These are phyloP conservation scores for Aspergillus saccharolyticus DNA, from an alignment of 495 filamentous ascomycete species.

Conservation along the genomic window DNA sequence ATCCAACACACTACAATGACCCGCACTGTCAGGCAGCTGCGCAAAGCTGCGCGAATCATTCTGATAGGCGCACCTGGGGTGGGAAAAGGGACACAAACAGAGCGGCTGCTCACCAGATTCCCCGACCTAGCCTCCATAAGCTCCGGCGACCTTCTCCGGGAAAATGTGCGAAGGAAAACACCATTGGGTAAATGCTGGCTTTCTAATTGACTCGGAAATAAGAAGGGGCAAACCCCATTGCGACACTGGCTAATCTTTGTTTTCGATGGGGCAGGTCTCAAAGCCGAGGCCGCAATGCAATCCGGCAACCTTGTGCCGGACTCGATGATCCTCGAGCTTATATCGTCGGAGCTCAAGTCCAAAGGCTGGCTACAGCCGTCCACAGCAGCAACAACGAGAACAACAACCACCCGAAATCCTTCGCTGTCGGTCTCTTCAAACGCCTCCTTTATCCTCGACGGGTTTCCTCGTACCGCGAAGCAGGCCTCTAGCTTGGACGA, in stretches of 20 bases:
- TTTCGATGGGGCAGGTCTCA: slow-evolving; percentile 54
- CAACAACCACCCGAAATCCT: slow-evolving; percentile 19
- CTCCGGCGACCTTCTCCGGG: slow-evolving; percentile 84
- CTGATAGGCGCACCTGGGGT: slow-evolving; percentile 88
- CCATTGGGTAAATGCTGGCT: slow-evolving; percentile 64
- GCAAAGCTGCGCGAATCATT: slow-evolving; percentile 84
- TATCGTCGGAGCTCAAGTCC: slow-evolving; percentile 75
- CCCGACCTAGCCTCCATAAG: slow-evolving; percentile 87
- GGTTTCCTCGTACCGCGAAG: slow-evolving; percentile 81
- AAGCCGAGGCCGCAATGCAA: slow-evolving; percentile 84
- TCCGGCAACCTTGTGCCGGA: slow-evolving; percentile 81
- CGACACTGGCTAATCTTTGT: slow-evolving; percentile 6
- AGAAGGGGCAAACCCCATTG: no score
- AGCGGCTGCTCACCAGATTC: slow-evolving; percentile 78
- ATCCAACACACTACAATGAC: slow-evolving; percentile 16
- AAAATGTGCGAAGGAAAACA: slow-evolving; percentile 86
- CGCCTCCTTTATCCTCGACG: slow-evolving; percentile 92
- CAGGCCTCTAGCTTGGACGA: slow-evolving; percentile 75
- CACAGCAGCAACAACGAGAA: no score
- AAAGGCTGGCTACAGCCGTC: slow-evolving; percentile 68
- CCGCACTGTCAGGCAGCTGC: slow-evolving; percentile 48
- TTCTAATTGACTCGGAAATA: no score
- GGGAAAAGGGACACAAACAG: slow-evolving; percentile 93
- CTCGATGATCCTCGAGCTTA: slow-evolving; percentile 84
- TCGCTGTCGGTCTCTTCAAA: slow-evolving; percentile 64